phyloP scores from a whole-genome alignment of 805 yeast genomes.

The Candida cerambycidarum region DNA sequence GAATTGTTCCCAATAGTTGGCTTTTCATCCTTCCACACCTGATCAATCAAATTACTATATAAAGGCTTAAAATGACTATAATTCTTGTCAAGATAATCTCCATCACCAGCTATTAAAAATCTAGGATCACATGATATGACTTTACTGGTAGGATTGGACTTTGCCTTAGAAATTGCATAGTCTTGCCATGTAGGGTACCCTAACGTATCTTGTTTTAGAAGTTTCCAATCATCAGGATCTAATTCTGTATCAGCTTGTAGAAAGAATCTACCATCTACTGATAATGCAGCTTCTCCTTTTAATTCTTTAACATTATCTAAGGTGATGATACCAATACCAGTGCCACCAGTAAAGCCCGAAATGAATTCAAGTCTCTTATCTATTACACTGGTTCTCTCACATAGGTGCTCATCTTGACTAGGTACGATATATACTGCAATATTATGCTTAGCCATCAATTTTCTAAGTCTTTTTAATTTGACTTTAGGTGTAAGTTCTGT shows the following conservation, averaged over 20 bases:
- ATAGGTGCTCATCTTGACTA: conserved; percentile 90
- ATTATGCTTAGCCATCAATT: conserved; percentile 58
- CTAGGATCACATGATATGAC: conserved; percentile 84
- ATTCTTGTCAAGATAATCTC: conserved; percentile 34
- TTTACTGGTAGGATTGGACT: conserved; percentile 48
- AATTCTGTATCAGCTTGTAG: conserved; percentile 85
- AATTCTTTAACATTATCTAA: conserved; percentile 40
- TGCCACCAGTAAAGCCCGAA: conserved; percentile 88
- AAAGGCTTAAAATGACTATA: conserved; percentile 29
- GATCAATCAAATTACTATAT: conserved; percentile 36
- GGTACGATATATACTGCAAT: conserved; percentile 77
- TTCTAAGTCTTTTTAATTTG: conserved; percentile 61
- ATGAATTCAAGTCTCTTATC: conserved; percentile 84
- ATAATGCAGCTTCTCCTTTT: conserved; percentile 69
- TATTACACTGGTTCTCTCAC: conserved; percentile 78
- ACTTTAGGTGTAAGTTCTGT: conserved; percentile 44
- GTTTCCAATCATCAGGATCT: conserved; percentile 67
- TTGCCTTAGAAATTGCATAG: conserved; percentile 58
- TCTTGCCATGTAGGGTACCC: conserved; percentile 77
- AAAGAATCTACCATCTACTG: conserved; percentile 95
- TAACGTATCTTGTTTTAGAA: conserved; percentile 74
- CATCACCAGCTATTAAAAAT: conserved; percentile 54
- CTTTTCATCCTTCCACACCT: conserved; percentile 36
- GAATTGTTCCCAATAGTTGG: conserved; percentile 34
- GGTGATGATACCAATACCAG: conserved; percentile 86